Percentiles rank a stretch among this genome's conserved stretches.
Evolutionary conservation across 1,284 basidiomycete species (phyloP).

Genomic region (Chondrostereum purpureum): DNA sequence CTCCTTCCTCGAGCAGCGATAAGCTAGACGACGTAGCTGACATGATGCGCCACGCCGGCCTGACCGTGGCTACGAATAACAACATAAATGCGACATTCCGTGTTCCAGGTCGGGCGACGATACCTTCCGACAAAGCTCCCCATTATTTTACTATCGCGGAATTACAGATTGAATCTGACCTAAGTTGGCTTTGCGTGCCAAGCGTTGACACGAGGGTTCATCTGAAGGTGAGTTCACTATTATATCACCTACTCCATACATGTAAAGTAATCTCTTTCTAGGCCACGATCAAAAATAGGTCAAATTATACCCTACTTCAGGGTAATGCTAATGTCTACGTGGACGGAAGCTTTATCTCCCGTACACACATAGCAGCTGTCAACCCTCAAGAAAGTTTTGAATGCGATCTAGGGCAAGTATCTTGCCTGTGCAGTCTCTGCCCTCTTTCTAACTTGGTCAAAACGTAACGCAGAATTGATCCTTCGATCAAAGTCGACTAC

Average conservation of each 20-base stretch:
- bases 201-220: conserved; percentile 23
- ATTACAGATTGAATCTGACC: conserved; percentile 21
- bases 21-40: background rate
- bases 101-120: conserved; percentile 25
- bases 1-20: background rate
- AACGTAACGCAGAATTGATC: conserved; percentile 16
- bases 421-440: background rate
- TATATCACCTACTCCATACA: background rate
- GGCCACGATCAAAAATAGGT: conserved; percentile 32
- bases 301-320: conserved; percentile 28
- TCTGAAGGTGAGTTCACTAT: conserved; percentile 21
- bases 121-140: conserved; percentile 22
- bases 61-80: conserved; percentile 21
- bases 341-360: conserved; percentile 27
- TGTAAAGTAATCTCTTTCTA: conserved; percentile 13
- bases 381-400: conserved; percentile 22
- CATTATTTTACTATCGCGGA: conserved; percentile 28
- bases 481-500: conserved; percentile 18
- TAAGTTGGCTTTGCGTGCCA: conserved; percentile 28
- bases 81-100: conserved; percentile 27
- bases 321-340: conserved; percentile 30
- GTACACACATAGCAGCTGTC: conserved; percentile 20
- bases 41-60: conserved; percentile 6
- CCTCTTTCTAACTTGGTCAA: conserved; percentile 1
- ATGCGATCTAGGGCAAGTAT: conserved; percentile 7